A percentile compares a stretch with the other conserved stretches of the same genome.
Evolutionary conservation across 2,329 filamentous ascomycete species (phyloP).

Genomic region (Berkeleyomyces rouxiae): DNA sequence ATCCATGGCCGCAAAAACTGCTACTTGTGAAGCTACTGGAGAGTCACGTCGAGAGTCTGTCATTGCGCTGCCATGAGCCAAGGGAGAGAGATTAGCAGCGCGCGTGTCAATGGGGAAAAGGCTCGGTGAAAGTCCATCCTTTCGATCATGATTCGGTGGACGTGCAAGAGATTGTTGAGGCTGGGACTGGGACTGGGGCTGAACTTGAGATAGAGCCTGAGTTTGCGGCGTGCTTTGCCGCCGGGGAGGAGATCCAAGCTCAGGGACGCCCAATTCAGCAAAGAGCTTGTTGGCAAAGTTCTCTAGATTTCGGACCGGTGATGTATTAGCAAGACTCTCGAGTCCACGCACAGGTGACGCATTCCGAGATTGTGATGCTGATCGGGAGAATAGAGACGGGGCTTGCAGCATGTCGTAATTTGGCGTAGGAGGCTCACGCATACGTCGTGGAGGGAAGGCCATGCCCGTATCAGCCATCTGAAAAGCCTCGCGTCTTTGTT

Average conservation of each 20-base stretch:
- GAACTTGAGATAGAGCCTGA: conserved; percentile 18
- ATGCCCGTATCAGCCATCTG: conserved; percentile 38
- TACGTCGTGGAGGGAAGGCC: conserved; percentile 20
- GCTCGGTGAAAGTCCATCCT: conserved; percentile 21
- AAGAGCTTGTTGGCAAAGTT: conserved; percentile 46
- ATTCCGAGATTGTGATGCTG: conserved; percentile 27
- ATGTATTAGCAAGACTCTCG: background rate
- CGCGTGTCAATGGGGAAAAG: conserved; percentile 7
- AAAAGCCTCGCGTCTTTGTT: conserved; percentile 47
- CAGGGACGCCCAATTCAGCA: conserved; percentile 40
- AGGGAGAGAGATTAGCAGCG: conserved; percentile 1
- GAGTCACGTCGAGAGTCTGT: conserved; percentile 7
- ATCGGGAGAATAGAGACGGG: conserved; percentile 19
- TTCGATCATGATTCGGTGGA: conserved; percentile 25
- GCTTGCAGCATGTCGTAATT: conserved; percentile 14
- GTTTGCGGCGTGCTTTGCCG: conserved; percentile 26
- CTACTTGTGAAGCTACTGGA: conserved; percentile 31
- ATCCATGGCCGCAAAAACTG: conserved; percentile 46
- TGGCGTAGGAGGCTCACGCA: conserved; percentile 13
- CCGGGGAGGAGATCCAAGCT: conserved; percentile 5
- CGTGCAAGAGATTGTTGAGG: background rate
- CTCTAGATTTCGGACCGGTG: conserved; percentile 27
- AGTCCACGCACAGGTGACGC: conserved; percentile 36
- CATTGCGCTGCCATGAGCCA: conserved; percentile 5
- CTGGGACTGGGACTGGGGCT: background rate